phyloP scores from a whole-genome alignment of 306 rosid species.

The Rubus parviflorus region DNA sequence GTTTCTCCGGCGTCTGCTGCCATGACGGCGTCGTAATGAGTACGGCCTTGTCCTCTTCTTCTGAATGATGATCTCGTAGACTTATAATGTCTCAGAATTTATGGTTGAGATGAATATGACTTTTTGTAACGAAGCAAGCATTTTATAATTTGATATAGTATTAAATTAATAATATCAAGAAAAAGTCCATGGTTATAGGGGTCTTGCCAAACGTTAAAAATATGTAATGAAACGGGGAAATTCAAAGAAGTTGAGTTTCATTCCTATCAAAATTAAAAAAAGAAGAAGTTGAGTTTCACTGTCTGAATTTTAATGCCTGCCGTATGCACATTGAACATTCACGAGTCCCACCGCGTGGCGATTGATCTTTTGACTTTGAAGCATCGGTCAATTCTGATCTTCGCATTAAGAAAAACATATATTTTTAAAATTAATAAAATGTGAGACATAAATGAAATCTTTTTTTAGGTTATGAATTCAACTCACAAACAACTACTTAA shows the following conservation, averaged over 20 bases:
- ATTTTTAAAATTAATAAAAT: neutral
- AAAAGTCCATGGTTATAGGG: neutral
- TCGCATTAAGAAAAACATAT: neutral
- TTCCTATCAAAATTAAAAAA: too few species aligned
- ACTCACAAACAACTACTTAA: too few species aligned
- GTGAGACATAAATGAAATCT: neutral
- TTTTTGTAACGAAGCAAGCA: neutral
- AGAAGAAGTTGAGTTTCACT: neutral
- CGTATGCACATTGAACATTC: neutral
- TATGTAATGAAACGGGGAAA: neutral
- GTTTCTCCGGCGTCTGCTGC: conserved; percentile 2
- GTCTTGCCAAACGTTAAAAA: neutral
- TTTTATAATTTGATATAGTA: neutral
- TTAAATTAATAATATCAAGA: neutral
- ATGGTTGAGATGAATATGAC: neutral
- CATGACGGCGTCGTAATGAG: neutral
- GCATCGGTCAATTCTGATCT: neutral
- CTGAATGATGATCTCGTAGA: neutral
- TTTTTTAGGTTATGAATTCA: too few species aligned
- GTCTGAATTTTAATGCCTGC: neutral
- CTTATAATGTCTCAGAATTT: neutral
- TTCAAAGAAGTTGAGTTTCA: neutral
- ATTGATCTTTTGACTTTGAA: neutral
- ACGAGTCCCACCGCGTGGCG: neutral
- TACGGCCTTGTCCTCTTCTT: neutral